phyloP scores from a whole-genome alignment of 1,139 yeast genomes.

The Kodamaea plutei region DNA sequence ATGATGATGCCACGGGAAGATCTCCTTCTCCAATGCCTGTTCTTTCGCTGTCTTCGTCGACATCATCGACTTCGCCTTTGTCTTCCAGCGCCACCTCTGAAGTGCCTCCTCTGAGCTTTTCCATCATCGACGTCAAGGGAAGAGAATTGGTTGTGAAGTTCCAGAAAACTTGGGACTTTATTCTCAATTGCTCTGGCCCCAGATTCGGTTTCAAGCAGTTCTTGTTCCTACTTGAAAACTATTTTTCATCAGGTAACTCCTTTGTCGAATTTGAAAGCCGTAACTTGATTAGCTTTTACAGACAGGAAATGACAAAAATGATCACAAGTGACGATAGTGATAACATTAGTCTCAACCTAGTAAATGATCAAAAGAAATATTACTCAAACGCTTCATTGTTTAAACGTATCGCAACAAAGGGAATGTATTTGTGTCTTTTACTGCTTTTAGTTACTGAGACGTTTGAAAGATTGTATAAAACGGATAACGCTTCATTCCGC shows the following conservation, averaged over 20 bases:
- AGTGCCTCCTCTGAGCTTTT: too few relatives aligned
- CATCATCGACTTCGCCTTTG: not conserved
- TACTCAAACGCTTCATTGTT: conserved; percentile 15
- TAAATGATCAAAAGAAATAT: not conserved
- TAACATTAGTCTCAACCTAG: conserved; percentile 1
- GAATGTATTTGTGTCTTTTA: conserved; percentile 30
- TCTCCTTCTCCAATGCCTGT: conserved; percentile 5
- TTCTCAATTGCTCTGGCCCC: conserved; percentile 18
- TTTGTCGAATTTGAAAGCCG: conserved; percentile 22
- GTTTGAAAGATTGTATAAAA: not conserved
- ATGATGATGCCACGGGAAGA: conserved; percentile 16
- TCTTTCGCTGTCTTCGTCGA: not conserved
- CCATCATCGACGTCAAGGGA: conserved; percentile 7
- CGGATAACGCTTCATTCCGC: not conserved
- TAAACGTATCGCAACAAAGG: conserved; percentile 18
- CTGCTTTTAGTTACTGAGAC: conserved; percentile 20
- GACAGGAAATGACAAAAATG: conserved; percentile 19
- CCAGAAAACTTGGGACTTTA: conserved; percentile 28
- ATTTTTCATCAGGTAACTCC: conserved; percentile 17
- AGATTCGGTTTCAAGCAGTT: conserved; percentile 27
- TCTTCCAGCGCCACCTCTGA: too few relatives aligned
- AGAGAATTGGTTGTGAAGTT: conserved; percentile 12
- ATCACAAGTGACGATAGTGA: conserved; percentile 1
- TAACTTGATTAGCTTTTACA: conserved; percentile 20
- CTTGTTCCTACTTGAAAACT: conserved; percentile 30